Evolutionary conservation across 2,329 filamentous ascomycete genomes (phyloP).

Genomic region (Paracoccidioides lutzii): DNA sequence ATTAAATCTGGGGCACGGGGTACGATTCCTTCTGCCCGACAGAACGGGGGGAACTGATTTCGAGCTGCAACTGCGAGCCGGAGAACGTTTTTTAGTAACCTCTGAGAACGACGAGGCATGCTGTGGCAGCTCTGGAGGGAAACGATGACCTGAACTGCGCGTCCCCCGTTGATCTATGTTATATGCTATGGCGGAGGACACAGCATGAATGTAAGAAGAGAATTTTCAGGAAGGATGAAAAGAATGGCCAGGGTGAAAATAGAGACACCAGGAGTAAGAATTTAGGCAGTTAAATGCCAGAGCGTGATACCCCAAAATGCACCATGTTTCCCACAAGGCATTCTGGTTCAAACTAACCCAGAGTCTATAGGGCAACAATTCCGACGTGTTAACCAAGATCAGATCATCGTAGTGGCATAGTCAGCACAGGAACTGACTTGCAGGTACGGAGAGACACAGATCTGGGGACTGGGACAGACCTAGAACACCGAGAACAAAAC

Average conservation of each 20-base stretch:
- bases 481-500: not conserved
- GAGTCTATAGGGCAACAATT: not conserved
- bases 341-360: not conserved
- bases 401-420: slow-evolving; percentile 1
- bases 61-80: not conserved
- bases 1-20: not conserved
- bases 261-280: not conserved
- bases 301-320: not conserved
- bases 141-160: not conserved
- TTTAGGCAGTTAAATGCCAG: not conserved
- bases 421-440: not conserved
- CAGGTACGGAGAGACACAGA: not conserved
- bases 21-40: not conserved
- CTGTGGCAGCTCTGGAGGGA: slow-evolving; percentile 19
- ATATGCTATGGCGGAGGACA: not conserved
- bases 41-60: not conserved
- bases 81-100: not conserved
- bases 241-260: not conserved
- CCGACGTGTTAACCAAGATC: not conserved
- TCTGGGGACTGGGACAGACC: not conserved
- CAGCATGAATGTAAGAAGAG: not conserved
- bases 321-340: not conserved
- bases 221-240: not conserved
- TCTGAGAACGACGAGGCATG: slow-evolving; percentile 18
- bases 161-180: not conserved